phyloP scores from a whole-genome alignment of 768 basidiomycete species.

The Austroboletus festivus region DNA sequence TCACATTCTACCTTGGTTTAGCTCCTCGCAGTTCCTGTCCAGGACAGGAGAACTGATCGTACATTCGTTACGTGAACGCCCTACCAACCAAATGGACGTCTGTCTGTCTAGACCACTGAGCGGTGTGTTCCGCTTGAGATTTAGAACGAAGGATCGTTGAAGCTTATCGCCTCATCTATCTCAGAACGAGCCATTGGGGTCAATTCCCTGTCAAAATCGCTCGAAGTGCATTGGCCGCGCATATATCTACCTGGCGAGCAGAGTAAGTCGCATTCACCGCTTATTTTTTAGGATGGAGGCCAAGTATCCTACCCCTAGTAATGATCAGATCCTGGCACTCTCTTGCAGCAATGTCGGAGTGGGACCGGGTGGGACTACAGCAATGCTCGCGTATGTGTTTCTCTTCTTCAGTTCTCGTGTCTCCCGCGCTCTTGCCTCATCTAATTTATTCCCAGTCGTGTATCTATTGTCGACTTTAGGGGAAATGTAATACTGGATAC shows the following conservation, averaged over 20 bases:
- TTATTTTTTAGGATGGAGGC: slow-evolving; percentile 27
- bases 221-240: slow-evolving; percentile 10
- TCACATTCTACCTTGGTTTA: slow-evolving; percentile 27
- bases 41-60: slow-evolving; percentile 10
- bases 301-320: slow-evolving; percentile 33
- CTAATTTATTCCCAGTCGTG: slow-evolving; percentile 35
- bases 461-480: slow-evolving; percentile 53
- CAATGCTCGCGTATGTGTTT: slow-evolving; percentile 71
- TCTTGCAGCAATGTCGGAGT: slow-evolving; percentile 74
- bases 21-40: slow-evolving; percentile 12
- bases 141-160: slow-evolving; percentile 18
- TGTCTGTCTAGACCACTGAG: slow-evolving; percentile 12
- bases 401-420: slow-evolving; percentile 3
- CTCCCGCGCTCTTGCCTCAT: slow-evolving; percentile 9
- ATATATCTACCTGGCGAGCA: slow-evolving; percentile 23
- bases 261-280: slow-evolving; percentile 17
- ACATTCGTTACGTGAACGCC: slow-evolving; percentile 20
- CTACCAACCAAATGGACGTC: slow-evolving; percentile 12
- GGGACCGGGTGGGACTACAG: slow-evolving; percentile 76
- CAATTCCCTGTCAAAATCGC: slow-evolving; percentile 15
- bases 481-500: slow-evolving; percentile 61
- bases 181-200: slow-evolving; percentile 14
- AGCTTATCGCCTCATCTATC: slow-evolving; percentile 28
- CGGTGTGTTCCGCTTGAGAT: slow-evolving; percentile 12
- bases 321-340: slow-evolving; percentile 53